Base-by-base conservation (phyloP, 805 yeast genomes). In the Saccharomycopsis capsularis region DNA sequence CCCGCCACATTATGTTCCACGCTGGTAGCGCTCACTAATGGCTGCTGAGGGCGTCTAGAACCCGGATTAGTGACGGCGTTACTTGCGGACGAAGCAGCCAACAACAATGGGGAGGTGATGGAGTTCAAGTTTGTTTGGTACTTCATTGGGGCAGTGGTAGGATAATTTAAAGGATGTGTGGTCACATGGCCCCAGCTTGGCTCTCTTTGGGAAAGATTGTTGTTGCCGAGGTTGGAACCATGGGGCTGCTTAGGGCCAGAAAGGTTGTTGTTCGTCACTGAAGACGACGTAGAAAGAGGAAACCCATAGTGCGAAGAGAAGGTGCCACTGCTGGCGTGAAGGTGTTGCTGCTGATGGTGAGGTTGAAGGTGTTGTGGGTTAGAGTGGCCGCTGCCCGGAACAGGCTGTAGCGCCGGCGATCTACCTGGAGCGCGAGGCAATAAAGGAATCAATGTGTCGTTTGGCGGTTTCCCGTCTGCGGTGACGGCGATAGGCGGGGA, bases 91-190 rank as follows among this genome's bases (percentile, higher is more conserved):
- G 61, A 61, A 15, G 81, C 76, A 5, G 82, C 74, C 40, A 82
- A 67, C 51, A 81, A 63, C 45, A 81, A 65, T 0, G 87, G 87
- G 15, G 85, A 79, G 0, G 86, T 81, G 50, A 81, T 80, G 32
- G 80, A 63, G 52, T 76, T 75, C 45, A 81, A 63, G 39, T 81
- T 81, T 0, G 83, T 78, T 27, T 83, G 85, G 69, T 78, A 81
- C 57, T 79, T 85, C 1, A 85, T 75, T 15, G 87, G 87, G 1
- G 85, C 79, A 0, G 84, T 78, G 3, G 78, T 69, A 4, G 87
- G 87, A 35, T 36, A 47, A 23, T 46, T 39, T 13, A 46, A 35
- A 15, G 49, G 49, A 32, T 46, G 49, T n/a, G 45, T 42, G 21
- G 49, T 40, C 21, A 42, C 27, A 15, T 42, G 23, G 19, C 19